Evolutionary conservation across 345 rosid genomes (phyloP).

Genomic region (Trapa bicornis): DNA sequence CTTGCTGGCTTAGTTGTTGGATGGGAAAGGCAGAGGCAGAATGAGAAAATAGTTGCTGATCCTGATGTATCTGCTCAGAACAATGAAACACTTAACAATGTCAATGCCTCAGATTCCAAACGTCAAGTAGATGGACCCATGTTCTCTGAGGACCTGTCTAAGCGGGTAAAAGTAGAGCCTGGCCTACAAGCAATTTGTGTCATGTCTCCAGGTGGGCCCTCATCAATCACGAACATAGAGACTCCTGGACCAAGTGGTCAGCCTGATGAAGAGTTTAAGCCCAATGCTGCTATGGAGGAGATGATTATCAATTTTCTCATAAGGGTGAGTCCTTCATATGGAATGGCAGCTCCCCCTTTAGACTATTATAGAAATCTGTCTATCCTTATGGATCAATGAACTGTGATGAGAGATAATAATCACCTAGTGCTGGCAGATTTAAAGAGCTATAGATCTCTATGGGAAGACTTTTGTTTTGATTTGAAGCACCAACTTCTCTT

Average conservation of each 20-base stretch:
- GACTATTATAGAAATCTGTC: not conserved
- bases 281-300: constrained; percentile 99
- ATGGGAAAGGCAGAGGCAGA: constrained; percentile 98
- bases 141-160: constrained; percentile 70
- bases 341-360: constrained; percentile 1
- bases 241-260: constrained; percentile 95
- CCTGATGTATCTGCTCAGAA: constrained; percentile 47
- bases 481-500: too few species aligned
- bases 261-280: constrained; percentile 98
- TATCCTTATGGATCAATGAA: not conserved
- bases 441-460: too few species aligned
- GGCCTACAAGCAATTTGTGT: constrained; percentile 88
- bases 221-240: constrained; percentile 80
- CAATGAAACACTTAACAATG: constrained; percentile 44
- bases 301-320: constrained; percentile 97
- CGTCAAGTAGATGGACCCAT: constrained; percentile 67
- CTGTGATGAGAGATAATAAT: not conserved
- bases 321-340: constrained; percentile 46
- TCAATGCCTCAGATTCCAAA: constrained; percentile 53
- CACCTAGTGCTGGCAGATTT: not conserved
- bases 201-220: constrained; percentile 91
- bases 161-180: constrained; percentile 85
- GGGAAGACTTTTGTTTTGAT: too few species aligned
- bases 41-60: constrained; percentile 63
- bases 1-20: constrained; percentile 98